A percentile compares a stretch with the other conserved stretches of the same genome.
These are phyloP conservation scores for Striga asiatica DNA, from an alignment of 257 asterid species.

Conservation along the genomic window DNA sequence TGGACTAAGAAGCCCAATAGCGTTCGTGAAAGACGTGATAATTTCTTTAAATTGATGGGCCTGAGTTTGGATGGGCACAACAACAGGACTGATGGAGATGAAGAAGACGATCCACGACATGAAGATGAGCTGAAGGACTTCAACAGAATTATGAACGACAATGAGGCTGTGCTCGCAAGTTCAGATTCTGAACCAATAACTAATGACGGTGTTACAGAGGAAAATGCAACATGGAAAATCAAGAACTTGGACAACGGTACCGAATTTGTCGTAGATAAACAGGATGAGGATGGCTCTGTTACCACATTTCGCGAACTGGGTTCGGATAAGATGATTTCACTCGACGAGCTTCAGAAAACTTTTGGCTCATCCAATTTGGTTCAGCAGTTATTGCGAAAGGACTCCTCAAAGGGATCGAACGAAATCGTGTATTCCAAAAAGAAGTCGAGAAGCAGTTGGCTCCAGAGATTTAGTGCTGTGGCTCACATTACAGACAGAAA, in stretches of 20 bases:
- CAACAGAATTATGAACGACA: slow-evolving; percentile 30
- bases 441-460: slow-evolving; percentile 43
- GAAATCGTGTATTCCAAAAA: slow-evolving; percentile 25
- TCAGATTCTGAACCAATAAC: slow-evolving; percentile 31
- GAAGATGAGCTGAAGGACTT: too few relatives aligned
- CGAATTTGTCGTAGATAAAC: slow-evolving; percentile 29
- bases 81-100: not conserved
- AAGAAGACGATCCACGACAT: slow-evolving; percentile 15
- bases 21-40: slow-evolving; percentile 53
- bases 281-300: slow-evolving; percentile 31
- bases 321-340: slow-evolving; percentile 38
- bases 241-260: slow-evolving; percentile 46
- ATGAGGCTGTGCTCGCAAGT: slow-evolving; percentile 36
- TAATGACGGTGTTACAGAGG: slow-evolving; percentile 24
- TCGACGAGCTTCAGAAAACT: slow-evolving; percentile 57
- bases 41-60: slow-evolving; percentile 62
- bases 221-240: slow-evolving; percentile 27
- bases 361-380: slow-evolving; percentile 55
- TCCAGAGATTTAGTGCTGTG: slow-evolving; percentile 31
- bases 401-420: slow-evolving; percentile 19
- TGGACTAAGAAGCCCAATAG: slow-evolving; percentile 58
- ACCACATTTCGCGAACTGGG: slow-evolving; percentile 40
- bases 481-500: slow-evolving; percentile 26
- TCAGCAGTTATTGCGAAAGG: slow-evolving; percentile 37
- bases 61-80: slow-evolving; percentile 30